Evolutionary conservation across 768 basidiomycete genomes (phyloP), one percentile per base, ranked within the genome.

Genomic region (Hygrocybe coccinea): DNA sequence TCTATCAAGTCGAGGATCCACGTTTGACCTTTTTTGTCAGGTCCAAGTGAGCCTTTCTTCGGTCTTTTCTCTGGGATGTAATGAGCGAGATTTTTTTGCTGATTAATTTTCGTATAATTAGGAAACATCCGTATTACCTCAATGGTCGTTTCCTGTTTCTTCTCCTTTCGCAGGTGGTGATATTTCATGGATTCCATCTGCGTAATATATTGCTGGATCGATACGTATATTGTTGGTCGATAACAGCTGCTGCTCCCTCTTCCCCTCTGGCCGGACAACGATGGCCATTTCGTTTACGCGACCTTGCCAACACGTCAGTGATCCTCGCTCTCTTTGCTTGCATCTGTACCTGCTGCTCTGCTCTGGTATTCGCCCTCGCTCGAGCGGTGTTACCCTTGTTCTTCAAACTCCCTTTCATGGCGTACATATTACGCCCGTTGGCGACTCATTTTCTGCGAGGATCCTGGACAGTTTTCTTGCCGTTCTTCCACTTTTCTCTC

Each of bases 71-170:
- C n/a, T n/a, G n/a, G n/a, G n/a, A n/a, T n/a, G n/a, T n/a, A n/a
- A n/a, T n/a, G n/a, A n/a, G n/a, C n/a, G n/a, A n/a, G n/a, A n/a
- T 10, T 55, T 3, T 39, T 35, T 19, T 24, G n/a, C n/a, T 50
- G 17, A 15, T 8, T 25, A 14, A 34, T 22, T 44, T 39, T 33
- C 55, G 19, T 25, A 41, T 54, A 12, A n/a, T n/a, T 58, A 89
- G 87, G 63, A 89, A 86, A 68, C 86, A 90, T 57, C 87, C 86
- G 0, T 80, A 82, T 59, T 84, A 88, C 62, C 73, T 89, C 19
- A 89, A 89, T 52, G 86, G 86, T 1, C 80, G 81, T 15, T 69
- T 87, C 5, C 59, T 89, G 7, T 87, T 86, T 63, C 65, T 88
- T 15, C 51, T 81, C 22, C 59, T 80, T 46, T 76, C 81, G 0